Evolutionary conservation across 2,329 filamentous ascomycete species (phyloP), one percentile per base, ranked within the genome.

Genomic region (Thelonectria blattea): DNA sequence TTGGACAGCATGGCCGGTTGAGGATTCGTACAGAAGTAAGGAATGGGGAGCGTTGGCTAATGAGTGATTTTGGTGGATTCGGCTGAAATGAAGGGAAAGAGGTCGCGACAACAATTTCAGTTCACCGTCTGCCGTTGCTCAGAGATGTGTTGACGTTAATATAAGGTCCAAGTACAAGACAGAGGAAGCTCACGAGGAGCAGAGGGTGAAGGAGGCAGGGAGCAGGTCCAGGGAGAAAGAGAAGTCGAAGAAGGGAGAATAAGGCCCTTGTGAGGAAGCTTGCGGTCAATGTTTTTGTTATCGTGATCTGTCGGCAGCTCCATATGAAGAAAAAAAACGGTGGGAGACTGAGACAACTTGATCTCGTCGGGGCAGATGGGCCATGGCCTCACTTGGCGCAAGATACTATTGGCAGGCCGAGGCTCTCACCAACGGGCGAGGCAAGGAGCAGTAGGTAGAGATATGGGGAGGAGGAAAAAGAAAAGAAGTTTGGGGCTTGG

Each of bases 311-410:
- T 48, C 42, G 20, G 52, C 46, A 37, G 49, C 48, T 48, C 58
- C 52, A 56, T 60, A 37, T 42, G 58, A 60, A 52, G 58, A 52
- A 47, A 43, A 60, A 32, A 42, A 49, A 43, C 32, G 47, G 52
- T 20, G 52, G 46, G 52, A 47, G 58, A 52, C 47, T 52, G 52
- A 49, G 45, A 41, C 43, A 51, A 10, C 18, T 52, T 20, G 58
- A 49, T 60, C 45, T 52, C 45, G 43, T 56, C 47, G 15, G 34
- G 49, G 45, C 24, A 32, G 48, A 60, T 60, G 47, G 51, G 52
- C 58, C 52, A 60, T 60, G 47, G 51, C 58, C 58, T 56, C 52
- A 56, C 47, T 45, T 37, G 46, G 20, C 17, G 47, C 42, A 47
- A 20, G 24, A 18, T 39, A 11, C 43, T 60, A 50, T 41, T 18